Conservation (phyloP, 371 early-diverging fungal species). For the Dichotomocladium elegans region DNA sequence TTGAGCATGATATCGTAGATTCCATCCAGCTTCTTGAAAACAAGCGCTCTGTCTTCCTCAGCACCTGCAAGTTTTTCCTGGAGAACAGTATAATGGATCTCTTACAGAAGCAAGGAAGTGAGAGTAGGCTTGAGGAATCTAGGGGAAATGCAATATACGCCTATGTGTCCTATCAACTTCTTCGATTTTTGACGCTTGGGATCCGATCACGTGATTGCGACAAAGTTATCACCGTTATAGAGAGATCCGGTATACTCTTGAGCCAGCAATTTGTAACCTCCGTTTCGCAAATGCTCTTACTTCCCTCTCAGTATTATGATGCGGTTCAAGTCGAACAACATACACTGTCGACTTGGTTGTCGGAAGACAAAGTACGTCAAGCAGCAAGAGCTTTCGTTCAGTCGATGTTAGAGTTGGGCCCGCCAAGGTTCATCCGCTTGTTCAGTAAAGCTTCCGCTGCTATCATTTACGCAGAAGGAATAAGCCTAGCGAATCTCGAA, state of each 20-base stretch:
- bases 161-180: conserved; percentile 13
- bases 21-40: background rate
- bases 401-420: conserved; percentile 6
- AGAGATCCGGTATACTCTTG: conserved; percentile 2
- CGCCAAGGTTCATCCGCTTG: conserved; percentile 1
- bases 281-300: conserved; percentile 17
- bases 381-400: conserved; percentile 10
- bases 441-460: conserved; percentile 9
- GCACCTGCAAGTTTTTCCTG: conserved; percentile 11
- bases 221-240: background rate
- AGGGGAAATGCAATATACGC: conserved; percentile 15
- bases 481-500: conserved; percentile 29
- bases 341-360: conserved; percentile 12
- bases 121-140: conserved; percentile 9
- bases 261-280: conserved; percentile 4
- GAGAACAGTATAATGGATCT: conserved; percentile 5
- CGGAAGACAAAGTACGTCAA: conserved; percentile 7
- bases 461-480: conserved; percentile 3
- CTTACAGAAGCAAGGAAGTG: background rate
- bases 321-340: conserved; percentile 19
- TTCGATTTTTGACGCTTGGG: conserved; percentile 17
- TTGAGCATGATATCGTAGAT: conserved; percentile 23
- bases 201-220: background rate
- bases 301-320: conserved; percentile 27
- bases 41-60: conserved; percentile 10